Base-by-base conservation (phyloP, 164 flowering plant genomes). In the Piper betle region DNA sequence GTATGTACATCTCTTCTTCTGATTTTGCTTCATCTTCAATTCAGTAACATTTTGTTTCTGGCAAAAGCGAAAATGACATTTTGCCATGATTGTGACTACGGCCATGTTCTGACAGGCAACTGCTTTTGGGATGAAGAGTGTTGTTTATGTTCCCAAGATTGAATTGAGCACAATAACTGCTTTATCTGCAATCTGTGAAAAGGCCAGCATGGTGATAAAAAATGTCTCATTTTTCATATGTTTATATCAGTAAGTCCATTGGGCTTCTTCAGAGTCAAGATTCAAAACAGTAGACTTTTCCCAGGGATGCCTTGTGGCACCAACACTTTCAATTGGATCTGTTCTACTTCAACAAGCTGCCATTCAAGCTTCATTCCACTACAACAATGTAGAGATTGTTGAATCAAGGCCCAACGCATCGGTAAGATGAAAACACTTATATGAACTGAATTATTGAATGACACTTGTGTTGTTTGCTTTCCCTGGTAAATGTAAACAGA, bases 161-260 rank as follows among this genome's bases (percentile, higher is more conserved):
- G 78, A 78, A 42, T 62, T 63, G 52, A 88, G 84, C 17, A 91
- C 91, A 2, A 82, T 91, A 16, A 40, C 84, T 33, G 91, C 93
- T 41, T 69, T 91, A 63, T 91, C 97, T 37, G 83, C 81, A 52
- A 80, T 91, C 50, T 91, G 96, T 61, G 96, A 87, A 66, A 91
- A 91, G 74, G 97, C 96, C 76, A 91, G 81, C 96, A 87, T 82
- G 97, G 97, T 91, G 96, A 85, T 88, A 25, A 25, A 25, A 25
- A 25, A 25, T 73, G 57, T 25, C 40, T 62, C 6, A 43, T 4
- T 59, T 37, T 59, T 10, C 39, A 25, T 25, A 54, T 55, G 12
- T 19, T 55, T 10, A 19, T 8, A 55, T 11, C 33, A 25, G 33
- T 25, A 25, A 25, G 2, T 25, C 33, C 33, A 25, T 25, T 25